Evolutionary conservation across 1,284 basidiomycete genomes (phyloP).

Genomic region (Cronartium quercuum): DNA sequence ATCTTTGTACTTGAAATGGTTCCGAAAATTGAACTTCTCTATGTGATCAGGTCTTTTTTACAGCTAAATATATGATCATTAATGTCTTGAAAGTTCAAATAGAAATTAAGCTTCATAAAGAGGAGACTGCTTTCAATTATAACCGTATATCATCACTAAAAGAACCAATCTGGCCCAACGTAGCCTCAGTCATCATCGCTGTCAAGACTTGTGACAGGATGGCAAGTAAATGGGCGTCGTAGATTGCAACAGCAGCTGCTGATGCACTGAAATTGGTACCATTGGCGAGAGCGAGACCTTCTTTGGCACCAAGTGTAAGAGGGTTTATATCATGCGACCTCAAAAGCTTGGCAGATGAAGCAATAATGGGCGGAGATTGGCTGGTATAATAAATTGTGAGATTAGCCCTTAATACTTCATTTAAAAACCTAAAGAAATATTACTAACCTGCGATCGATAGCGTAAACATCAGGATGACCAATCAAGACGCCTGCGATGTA

Average conservation of each 20-base stretch:
- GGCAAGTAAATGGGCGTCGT: slow-evolving; percentile 66
- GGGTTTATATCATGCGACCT: slow-evolving; percentile 61
- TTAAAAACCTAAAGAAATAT: slow-evolving; percentile 50
- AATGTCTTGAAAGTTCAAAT: too few relatives aligned
- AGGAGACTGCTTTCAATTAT: too few relatives aligned
- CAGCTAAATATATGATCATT: too few relatives aligned
- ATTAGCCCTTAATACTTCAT: too few relatives aligned
- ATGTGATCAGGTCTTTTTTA: too few relatives aligned
- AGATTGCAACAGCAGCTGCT: slow-evolving; percentile 54
- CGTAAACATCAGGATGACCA: slow-evolving; percentile 69
- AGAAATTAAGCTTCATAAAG: too few relatives aligned
- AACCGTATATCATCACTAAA: too few relatives aligned
- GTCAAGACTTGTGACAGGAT: slow-evolving; percentile 69
- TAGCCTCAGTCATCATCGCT: slow-evolving; percentile 77
- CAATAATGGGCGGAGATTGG: neutral
- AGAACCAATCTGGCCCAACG: slow-evolving; percentile 63
- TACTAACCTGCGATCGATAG: slow-evolving; percentile 56
- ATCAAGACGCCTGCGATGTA: slow-evolving; percentile 74
- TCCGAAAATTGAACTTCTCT: too few relatives aligned
- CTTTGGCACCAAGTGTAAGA: slow-evolving; percentile 68
- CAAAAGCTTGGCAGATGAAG: slow-evolving; percentile 56
- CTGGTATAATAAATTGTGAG: neutral
- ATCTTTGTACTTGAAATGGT: too few relatives aligned
- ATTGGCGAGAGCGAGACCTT: slow-evolving; percentile 72
- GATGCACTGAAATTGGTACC: slow-evolving; percentile 71